Base-by-base conservation (phyloP, 2,329 filamentous ascomycete genomes). In the Anthostomella pinea region DNA sequence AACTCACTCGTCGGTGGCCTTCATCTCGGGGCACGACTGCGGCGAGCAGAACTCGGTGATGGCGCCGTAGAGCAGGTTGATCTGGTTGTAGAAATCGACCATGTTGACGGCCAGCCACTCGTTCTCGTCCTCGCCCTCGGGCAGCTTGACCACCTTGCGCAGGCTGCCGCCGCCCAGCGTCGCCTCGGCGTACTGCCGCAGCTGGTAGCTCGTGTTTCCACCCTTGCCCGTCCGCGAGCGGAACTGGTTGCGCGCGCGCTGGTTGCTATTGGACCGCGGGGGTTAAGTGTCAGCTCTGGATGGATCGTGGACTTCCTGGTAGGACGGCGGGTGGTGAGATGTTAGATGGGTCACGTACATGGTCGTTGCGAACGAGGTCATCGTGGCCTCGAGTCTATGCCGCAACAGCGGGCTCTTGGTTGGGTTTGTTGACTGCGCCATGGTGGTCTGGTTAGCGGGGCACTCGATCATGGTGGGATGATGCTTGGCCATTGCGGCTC, bases 31-130 rank as follows among this genome's bases (percentile, higher is more conserved):
- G 64, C 93, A 98, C 48, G 89, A 89, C 62, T 93, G 85, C 20
- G 93, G 91, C 17, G 93, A 97, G 73, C 93, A 98, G 68, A 98
- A 98, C 62, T 98, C 93, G 42, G 93, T 98, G 61, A 98, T 98
- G 50, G 93, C 93, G 41, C 94, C 94, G 64, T 98, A 98, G 41
- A 98, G 83, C 22, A 98, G 78, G 68, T 98, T 98, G 73, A 98
- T 95, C 68, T 98, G 93, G 72, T 98, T 98, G 79, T 98, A 98
- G 68, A 98, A 98, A 68, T 98, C 93, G 70, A 98, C 93, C 71
- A 98, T 86, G 68, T 98, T 98, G 54, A 98, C 93, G 18, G 93
- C 93, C 44, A 98, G 68, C 93, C 93, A 98, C 67, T 98, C 93
- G 61, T 96, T 95, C 68, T 94, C 77, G 60, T 98, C 93, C 62